A percentile compares a stretch with the other conserved stretches of the same genome.
phyloP scores from a whole-genome alignment of 2,329 filamentous ascomycete genomes.

The Aspergillus ustus region DNA sequence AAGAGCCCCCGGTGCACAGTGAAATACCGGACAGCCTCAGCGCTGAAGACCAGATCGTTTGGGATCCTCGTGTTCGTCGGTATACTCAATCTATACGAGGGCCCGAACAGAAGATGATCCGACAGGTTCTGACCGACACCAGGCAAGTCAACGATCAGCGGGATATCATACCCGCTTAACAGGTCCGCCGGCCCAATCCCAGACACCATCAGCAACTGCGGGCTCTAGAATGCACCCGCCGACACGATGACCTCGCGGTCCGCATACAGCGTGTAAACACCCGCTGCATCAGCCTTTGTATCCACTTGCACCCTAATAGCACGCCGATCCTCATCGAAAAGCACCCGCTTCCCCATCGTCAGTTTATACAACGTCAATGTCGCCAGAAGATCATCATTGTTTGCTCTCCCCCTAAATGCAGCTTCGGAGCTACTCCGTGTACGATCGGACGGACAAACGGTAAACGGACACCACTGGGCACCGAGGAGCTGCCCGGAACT shows the following conservation, averaged over 20 bases:
- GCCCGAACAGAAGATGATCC: conserved; percentile 14
- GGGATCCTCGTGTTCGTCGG: neutral
- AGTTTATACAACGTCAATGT: no score
- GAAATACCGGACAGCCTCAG: no score
- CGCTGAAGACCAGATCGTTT: neutral
- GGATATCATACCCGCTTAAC: neutral
- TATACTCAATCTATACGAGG: conserved; percentile 4
- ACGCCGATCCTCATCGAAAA: neutral
- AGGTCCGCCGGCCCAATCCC: conserved; percentile 23
- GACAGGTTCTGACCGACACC: conserved; percentile 17
- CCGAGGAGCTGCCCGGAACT: conserved; percentile 26
- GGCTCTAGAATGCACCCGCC: conserved; percentile 17
- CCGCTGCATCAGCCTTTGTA: no score
- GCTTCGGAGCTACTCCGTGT: conserved; percentile 17
- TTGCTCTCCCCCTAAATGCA: neutral
- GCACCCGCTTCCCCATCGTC: neutral
- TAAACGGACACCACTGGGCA: conserved; percentile 29
- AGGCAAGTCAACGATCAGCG: neutral
- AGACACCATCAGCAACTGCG: conserved; percentile 9
- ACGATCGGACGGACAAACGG: conserved; percentile 29
- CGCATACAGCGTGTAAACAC: neutral
- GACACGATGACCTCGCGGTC: conserved; percentile 12
- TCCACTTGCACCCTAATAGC: neutral
- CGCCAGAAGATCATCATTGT: neutral
- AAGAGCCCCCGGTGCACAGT: neutral